A percentile compares a stretch with the other conserved stretches of the same genome.
These are phyloP conservation scores for Hanseniaspora jakobsenii DNA, from an alignment of 805 yeast species.

Conservation along the genomic window DNA sequence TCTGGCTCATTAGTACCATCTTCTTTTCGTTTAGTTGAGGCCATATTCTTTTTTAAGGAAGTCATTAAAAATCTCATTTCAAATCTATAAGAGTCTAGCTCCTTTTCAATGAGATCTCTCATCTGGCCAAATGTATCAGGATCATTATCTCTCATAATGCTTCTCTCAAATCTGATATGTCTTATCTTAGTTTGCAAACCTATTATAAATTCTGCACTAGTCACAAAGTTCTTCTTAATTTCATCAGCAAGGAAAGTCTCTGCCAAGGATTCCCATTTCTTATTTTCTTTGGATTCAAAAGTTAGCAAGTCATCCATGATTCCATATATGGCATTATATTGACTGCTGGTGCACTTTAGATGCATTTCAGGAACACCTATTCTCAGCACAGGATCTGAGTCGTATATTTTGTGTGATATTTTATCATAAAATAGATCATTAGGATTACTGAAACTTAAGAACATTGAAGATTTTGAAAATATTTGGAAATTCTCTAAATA, in stretches of 20 bases:
- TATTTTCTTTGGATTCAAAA: slow-evolving; percentile 29
- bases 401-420: slow-evolving; percentile 20
- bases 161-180: slow-evolving; percentile 33
- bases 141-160: slow-evolving; percentile 32
- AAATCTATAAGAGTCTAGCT: slow-evolving; percentile 28
- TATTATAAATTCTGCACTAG: slow-evolving; percentile 37
- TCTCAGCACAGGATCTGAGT: slow-evolving; percentile 26
- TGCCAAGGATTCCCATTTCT: slow-evolving; percentile 36
- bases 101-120: slow-evolving; percentile 29
- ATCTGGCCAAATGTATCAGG: slow-evolving; percentile 28
- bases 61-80: slow-evolving; percentile 35
- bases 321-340: slow-evolving; percentile 43
- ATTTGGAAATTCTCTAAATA: slow-evolving; percentile 39
- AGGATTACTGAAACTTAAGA: slow-evolving; percentile 38
- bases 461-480: slow-evolving; percentile 43
- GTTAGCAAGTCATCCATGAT: slow-evolving; percentile 36
- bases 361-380: slow-evolving; percentile 37
- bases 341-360: slow-evolving; percentile 45
- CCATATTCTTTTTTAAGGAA: slow-evolving; percentile 31
- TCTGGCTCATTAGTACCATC: slow-evolving; percentile 18
- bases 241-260: slow-evolving; percentile 46
- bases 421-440: slow-evolving; percentile 38
- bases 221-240: slow-evolving; percentile 28
- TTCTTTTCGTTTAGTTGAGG: slow-evolving; percentile 20
- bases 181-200: slow-evolving; percentile 36